Percentiles rank a stretch among this genome's conserved stretches.
Evolutionary conservation across 495 filamentous ascomycete genomes (phyloP).

Genomic region (Aspergillus indologenus): DNA sequence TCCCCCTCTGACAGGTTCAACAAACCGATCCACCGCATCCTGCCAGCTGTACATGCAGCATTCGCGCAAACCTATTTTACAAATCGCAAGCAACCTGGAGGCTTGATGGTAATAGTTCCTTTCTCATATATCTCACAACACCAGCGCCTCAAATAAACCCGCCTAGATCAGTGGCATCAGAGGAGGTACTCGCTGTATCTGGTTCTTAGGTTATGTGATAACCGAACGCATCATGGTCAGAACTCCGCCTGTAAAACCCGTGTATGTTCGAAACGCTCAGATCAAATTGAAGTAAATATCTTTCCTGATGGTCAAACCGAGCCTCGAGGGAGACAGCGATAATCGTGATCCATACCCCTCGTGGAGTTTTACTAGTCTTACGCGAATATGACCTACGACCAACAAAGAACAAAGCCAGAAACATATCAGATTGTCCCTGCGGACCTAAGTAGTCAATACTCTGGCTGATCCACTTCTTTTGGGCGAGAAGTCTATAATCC

Average conservation of each 20-base stretch:
- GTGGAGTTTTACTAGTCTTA: not conserved
- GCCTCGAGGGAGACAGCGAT: no score
- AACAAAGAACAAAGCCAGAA: not conserved
- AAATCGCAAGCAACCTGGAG: not conserved
- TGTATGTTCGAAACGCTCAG: no score
- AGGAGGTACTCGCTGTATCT: not conserved
- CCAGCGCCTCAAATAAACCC: not conserved
- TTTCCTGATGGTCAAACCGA: no score
- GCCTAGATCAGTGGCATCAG: not conserved
- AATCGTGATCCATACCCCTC: no score
- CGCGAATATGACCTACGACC: not conserved
- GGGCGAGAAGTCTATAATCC: not conserved
- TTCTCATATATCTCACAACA: not conserved
- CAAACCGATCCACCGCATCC: not conserved
- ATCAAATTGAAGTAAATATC: no score
- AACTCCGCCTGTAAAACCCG: no score
- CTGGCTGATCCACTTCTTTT: not conserved
- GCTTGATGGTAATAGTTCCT: not conserved
- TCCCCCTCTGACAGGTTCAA: constrained; percentile 18
- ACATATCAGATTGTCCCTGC: not conserved
- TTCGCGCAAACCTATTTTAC: not conserved
- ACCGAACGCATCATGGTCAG: no score
- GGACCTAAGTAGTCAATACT: not conserved
- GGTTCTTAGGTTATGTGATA: no score
- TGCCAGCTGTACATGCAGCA: constrained; percentile 17